phyloP scores from a whole-genome alignment of 352 stramenopile species.

The Globisporangium camurandrum region DNA sequence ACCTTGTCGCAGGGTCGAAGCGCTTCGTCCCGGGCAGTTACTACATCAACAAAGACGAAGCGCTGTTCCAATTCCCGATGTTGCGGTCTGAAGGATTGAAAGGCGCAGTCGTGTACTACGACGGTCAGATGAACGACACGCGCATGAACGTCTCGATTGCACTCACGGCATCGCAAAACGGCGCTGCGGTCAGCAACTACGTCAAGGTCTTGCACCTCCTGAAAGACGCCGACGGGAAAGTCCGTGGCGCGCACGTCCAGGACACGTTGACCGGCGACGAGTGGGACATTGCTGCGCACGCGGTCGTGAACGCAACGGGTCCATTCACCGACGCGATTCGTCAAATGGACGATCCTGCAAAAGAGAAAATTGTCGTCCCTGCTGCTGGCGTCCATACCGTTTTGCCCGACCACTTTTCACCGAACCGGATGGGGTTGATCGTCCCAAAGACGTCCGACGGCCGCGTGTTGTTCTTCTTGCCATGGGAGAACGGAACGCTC shows the following conservation, averaged over 20 bases:
- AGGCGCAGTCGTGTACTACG: conserved; percentile 88
- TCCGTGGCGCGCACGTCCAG: conserved; percentile 82
- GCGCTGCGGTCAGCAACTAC: conserved; percentile 90
- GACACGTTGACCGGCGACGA: conserved; percentile 86
- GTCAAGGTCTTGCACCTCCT: conserved; percentile 81
- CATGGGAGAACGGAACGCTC: conserved; percentile 92
- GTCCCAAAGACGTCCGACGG: conserved; percentile 94
- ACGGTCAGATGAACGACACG: conserved; percentile 93
- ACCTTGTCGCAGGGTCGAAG: conserved; percentile 86
- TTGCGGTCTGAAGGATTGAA: conserved; percentile 89
- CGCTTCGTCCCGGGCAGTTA: conserved; percentile 84
- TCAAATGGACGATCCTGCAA: conserved; percentile 89
- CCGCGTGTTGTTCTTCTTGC: conserved; percentile 93
- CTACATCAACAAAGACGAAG: conserved; percentile 89
- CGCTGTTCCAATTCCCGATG: conserved; percentile 93
- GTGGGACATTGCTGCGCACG: conserved; percentile 86
- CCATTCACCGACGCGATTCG: conserved; percentile 90
- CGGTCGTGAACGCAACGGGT: conserved; percentile 93
- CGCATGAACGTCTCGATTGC: conserved; percentile 93
- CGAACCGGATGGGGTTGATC: conserved; percentile 93
- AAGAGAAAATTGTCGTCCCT: conserved; percentile 88
- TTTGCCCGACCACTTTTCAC: conserved; percentile 93
- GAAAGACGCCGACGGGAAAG: conserved; percentile 83
- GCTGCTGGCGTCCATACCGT: conserved; percentile 93
- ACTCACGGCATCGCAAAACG: conserved; percentile 91